phyloP scores from a whole-genome alignment of 495 filamentous ascomycete species.

The Staphylotrichum longicolle region DNA sequence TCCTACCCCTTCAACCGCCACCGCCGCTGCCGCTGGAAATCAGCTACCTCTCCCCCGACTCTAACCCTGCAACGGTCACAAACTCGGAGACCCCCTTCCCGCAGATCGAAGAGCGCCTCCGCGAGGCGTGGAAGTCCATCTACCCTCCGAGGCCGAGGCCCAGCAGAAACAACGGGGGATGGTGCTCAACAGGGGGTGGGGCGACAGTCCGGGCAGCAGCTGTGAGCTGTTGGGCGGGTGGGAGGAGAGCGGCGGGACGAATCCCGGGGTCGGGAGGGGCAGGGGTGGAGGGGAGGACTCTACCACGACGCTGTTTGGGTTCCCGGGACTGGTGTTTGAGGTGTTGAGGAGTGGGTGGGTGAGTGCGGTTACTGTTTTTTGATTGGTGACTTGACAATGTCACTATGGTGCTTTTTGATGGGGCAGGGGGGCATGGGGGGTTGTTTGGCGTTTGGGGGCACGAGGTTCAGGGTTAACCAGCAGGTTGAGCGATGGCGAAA shows the following conservation, averaged over 20 bases:
- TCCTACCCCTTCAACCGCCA: slow-evolving; percentile 97
- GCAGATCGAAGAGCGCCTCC: slow-evolving; percentile 62
- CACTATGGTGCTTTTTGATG: not conserved
- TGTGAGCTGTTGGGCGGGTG: slow-evolving; percentile 85
- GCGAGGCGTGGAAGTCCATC: slow-evolving; percentile 66
- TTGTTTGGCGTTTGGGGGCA: no score
- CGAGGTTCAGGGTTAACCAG: no score
- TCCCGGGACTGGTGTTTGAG: slow-evolving; percentile 91
- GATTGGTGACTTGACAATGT: not conserved
- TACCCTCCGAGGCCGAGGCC: slow-evolving; percentile 62
- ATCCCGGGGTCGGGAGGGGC: slow-evolving; percentile 33
- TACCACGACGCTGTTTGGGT: slow-evolving; percentile 90
- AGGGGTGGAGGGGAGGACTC: slow-evolving; percentile 54
- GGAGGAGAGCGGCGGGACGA: slow-evolving; percentile 62
- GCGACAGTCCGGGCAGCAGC: slow-evolving; percentile 86
- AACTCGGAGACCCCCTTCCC: slow-evolving; percentile 78
- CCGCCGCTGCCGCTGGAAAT: slow-evolving; percentile 83
- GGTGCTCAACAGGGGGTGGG: slow-evolving; percentile 86
- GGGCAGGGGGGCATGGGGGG: not conserved
- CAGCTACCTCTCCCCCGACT: slow-evolving; percentile 46
- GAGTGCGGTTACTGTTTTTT: slow-evolving; percentile 79
- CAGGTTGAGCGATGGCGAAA: no score
- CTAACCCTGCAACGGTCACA: slow-evolving; percentile 35
- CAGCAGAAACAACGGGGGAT: slow-evolving; percentile 69
- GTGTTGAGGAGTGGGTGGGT: slow-evolving; percentile 90